Percentiles rank a stretch among this genome's conserved stretches.
Evolutionary conservation across 345 rosid genomes (phyloP).

Genomic region (Ceriops tagal): DNA sequence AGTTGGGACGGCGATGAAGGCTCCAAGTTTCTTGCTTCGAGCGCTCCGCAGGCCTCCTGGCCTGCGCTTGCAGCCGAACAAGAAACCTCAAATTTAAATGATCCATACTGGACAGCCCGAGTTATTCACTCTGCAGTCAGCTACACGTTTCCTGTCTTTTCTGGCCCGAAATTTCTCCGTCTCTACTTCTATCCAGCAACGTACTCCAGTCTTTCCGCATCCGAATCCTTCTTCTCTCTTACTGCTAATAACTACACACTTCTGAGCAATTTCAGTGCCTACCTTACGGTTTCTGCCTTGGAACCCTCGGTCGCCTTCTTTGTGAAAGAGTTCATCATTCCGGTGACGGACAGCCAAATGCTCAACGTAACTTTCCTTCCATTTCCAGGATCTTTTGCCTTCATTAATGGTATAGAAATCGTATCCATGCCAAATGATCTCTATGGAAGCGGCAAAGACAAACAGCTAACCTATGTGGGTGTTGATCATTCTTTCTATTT

Average conservation of each 20-base stretch:
- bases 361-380: background rate
- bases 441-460: constrained; percentile 1
- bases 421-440: constrained; percentile 32
- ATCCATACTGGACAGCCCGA: constrained; percentile 26
- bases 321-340: background rate
- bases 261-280: constrained; percentile 16
- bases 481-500: background rate
- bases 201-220: background rate
- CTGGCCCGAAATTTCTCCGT: constrained; percentile 34
- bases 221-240: constrained; percentile 1
- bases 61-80: background rate
- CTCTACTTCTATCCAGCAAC: constrained; percentile 19
- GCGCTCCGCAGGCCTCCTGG: background rate
- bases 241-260: constrained; percentile 7
- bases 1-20: constrained; percentile 27
- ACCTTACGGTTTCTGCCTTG: background rate
- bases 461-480: background rate
- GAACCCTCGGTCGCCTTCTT: background rate
- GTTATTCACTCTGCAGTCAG: constrained; percentile 23
- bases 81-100: background rate
- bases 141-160: constrained; percentile 29
- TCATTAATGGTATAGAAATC: constrained; percentile 36
- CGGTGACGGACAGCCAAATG: background rate
- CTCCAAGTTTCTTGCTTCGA: constrained; percentile 12
- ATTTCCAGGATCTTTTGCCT: constrained; percentile 20